Conservation (phyloP, 2,329 filamentous ascomycete species). For the Penicillium sp. region DNA sequence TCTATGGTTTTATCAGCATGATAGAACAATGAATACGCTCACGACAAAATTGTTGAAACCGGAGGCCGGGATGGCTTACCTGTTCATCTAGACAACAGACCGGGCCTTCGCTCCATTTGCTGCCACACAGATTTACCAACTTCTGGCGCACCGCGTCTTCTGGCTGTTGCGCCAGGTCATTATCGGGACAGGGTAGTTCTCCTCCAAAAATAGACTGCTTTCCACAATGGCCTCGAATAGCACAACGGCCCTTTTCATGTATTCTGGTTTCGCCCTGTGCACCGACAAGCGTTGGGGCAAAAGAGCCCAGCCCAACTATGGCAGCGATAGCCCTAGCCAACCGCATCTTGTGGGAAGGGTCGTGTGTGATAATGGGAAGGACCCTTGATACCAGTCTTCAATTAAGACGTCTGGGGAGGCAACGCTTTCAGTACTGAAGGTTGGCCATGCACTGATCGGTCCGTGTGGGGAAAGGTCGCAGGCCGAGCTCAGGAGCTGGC, state of each 20-base stretch:
- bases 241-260: constrained; percentile 85
- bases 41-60: neutral
- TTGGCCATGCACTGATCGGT: constrained; percentile 12
- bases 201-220: constrained; percentile 87
- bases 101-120: constrained; percentile 77
- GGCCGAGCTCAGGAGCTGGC: constrained; percentile 1
- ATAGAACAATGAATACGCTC: neutral
- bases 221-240: constrained; percentile 87
- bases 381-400: neutral
- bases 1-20: constrained; percentile 45
- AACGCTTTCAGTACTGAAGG: neutral
- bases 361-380: neutral
- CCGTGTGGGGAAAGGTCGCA: constrained; percentile 9
- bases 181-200: constrained; percentile 88
- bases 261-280: constrained; percentile 46
- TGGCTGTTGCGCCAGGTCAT: constrained; percentile 74
- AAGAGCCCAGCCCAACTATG: constrained; percentile 26
- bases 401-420: neutral
- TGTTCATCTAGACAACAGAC: constrained; percentile 84
- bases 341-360: constrained; percentile 25
- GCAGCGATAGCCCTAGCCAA: constrained; percentile 25
- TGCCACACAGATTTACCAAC: constrained; percentile 80
- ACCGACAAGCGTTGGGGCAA: constrained; percentile 22
- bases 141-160: constrained; percentile 68
- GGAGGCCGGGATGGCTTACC: constrained; percentile 37